Conservation (phyloP, 2,329 filamentous ascomycete genomes). For the Talaromyces sp. region DNA sequence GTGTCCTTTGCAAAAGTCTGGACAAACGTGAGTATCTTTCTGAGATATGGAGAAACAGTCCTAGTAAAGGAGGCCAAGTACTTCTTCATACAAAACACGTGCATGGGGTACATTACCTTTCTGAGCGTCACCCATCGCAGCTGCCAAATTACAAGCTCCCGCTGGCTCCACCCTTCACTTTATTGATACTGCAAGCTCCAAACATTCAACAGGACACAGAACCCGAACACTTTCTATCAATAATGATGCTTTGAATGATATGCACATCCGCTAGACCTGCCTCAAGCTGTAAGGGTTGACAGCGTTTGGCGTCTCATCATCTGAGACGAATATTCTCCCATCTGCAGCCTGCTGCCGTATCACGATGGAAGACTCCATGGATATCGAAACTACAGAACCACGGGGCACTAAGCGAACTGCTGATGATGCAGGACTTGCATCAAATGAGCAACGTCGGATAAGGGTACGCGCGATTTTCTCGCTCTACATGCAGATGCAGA, state of each 20-base stretch:
- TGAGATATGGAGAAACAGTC: not conserved
- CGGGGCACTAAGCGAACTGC: conserved; percentile 49
- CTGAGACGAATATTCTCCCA: not conserved
- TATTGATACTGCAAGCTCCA: not conserved
- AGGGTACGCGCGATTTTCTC: conserved; percentile 21
- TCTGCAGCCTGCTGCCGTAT: not conserved
- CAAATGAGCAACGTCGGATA: conserved; percentile 48
- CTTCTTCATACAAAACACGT: not conserved
- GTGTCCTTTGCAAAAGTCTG: not conserved
- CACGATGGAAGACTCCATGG: conserved; percentile 39
- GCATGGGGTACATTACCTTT: not conserved
- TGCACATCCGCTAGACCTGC: no score
- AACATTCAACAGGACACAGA: not conserved
- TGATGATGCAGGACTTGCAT: conserved; percentile 36
- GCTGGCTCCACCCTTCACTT: not conserved
- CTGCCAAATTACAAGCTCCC: not conserved
- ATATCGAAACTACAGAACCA: conserved; percentile 34
- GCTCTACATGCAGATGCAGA: not conserved
- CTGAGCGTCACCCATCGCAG: not conserved
- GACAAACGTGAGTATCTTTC: not conserved
- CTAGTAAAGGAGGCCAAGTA: not conserved
- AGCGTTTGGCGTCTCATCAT: not conserved
- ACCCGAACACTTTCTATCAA: not conserved
- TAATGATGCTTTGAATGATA: not conserved
- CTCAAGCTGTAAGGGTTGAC: not conserved